Percentiles rank a stretch among this genome's conserved stretches.
phyloP scores from a whole-genome alignment of 2,329 filamentous ascomycete species.

The Arthrobotrys entomopaga region DNA sequence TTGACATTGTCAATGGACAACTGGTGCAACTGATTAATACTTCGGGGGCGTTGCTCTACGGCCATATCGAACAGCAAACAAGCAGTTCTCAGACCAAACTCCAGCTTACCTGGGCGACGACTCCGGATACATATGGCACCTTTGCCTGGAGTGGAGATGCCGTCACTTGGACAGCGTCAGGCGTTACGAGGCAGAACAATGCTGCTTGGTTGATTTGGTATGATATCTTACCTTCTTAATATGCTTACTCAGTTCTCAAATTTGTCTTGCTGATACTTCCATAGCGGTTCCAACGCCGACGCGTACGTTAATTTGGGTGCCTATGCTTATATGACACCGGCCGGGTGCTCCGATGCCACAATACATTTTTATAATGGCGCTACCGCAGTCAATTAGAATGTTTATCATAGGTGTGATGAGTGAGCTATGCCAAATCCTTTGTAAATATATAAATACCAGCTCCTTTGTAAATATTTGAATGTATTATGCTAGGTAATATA shows the following conservation, averaged over 20 bases:
- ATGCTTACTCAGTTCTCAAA: slow-evolving; percentile 58
- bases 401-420: not conserved
- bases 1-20: slow-evolving; percentile 69
- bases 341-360: slow-evolving; percentile 70
- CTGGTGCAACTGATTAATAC: slow-evolving; percentile 66
- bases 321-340: slow-evolving; percentile 69
- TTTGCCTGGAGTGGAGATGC: slow-evolving; percentile 71
- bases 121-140: slow-evolving; percentile 68
- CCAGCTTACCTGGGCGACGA: slow-evolving; percentile 66
- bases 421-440: not conserved
- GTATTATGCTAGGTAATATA: too few species aligned
- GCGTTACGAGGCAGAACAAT: slow-evolving; percentile 67
- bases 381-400: slow-evolving; percentile 57
- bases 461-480: too few species aligned
- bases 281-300: slow-evolving; percentile 60
- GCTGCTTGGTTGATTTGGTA: slow-evolving; percentile 70
- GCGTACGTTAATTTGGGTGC: slow-evolving; percentile 70
- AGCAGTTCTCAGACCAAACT: slow-evolving; percentile 66
- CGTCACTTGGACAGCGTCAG: slow-evolving; percentile 67
- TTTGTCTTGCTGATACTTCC: not conserved
- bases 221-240: not conserved
- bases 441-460: too few species aligned
- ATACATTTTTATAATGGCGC: slow-evolving; percentile 64
- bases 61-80: slow-evolving; percentile 65
- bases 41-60: slow-evolving; percentile 62